Percentiles rank a stretch among this genome's conserved stretches.
Conservation (phyloP, 306 rosid genomes). For the Dryas alaskensis region DNA sequence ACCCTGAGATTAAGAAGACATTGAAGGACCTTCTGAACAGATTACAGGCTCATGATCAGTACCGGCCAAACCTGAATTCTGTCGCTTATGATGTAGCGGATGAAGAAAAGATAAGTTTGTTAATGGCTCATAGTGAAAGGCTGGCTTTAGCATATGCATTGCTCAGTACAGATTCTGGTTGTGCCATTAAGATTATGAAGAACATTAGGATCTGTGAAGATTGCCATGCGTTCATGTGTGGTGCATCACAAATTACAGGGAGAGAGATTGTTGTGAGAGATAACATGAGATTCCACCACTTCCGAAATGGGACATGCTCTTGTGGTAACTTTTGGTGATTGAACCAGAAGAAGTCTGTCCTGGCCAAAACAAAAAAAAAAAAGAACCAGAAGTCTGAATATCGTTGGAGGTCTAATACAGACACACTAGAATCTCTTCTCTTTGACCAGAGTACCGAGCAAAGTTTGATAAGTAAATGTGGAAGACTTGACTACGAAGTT, state of each 20-base stretch:
- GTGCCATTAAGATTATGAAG: conserved; percentile 72
- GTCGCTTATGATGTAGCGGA: conserved; percentile 53
- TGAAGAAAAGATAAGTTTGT: conserved; percentile 49
- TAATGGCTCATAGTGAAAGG: conserved; percentile 75
- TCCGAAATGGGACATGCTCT: conserved; percentile 65
- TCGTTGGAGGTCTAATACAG: too few species aligned
- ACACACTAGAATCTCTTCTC: too few species aligned
- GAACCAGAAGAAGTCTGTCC: not conserved
- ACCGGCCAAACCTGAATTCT: conserved; percentile 52
- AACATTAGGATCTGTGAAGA: conserved; percentile 82
- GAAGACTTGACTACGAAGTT: too few species aligned
- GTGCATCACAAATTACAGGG: conserved; percentile 53
- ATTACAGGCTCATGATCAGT: conserved; percentile 47
- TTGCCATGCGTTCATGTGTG: conserved; percentile 71
- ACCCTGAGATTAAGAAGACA: conserved; percentile 44
- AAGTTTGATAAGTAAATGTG: too few species aligned
- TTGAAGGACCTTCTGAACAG: conserved; percentile 57
- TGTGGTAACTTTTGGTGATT: conserved; percentile 75
- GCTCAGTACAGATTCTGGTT: conserved; percentile 44
- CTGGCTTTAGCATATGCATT: conserved; percentile 72
- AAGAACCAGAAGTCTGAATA: too few species aligned
- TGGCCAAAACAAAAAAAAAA: too few species aligned
- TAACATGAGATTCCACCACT: conserved; percentile 77
- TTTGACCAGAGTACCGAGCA: too few species aligned
- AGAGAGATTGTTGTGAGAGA: conserved; percentile 77